A percentile compares a stretch with the other conserved stretches of the same genome.
These are phyloP conservation scores for Mortierella sp. DNA, from an alignment of 371 early-diverging fungal genomes.

Conservation along the genomic window DNA sequence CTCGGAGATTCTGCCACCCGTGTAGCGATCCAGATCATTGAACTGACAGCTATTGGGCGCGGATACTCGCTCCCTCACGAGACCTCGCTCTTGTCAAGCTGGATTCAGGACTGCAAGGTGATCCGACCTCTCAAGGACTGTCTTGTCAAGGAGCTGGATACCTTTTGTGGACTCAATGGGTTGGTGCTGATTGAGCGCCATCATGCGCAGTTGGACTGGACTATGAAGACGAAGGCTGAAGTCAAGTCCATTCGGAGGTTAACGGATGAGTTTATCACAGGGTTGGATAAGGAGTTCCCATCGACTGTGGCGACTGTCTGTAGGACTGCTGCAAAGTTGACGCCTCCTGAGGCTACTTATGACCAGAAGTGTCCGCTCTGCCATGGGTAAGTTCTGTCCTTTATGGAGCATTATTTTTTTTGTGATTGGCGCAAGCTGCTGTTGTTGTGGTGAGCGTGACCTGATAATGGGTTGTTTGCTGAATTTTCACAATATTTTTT, in stretches of 20 bases:
- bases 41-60: conserved; percentile 86
- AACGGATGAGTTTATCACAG: conserved; percentile 77
- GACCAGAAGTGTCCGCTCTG: conserved; percentile 68
- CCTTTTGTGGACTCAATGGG: conserved; percentile 72
- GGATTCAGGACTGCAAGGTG: conserved; percentile 61
- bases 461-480: background rate
- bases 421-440: background rate
- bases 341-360: conserved; percentile 63
- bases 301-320: conserved; percentile 90
- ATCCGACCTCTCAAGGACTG: conserved; percentile 89
- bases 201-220: conserved; percentile 29
- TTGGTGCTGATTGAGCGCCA: conserved; percentile 56
- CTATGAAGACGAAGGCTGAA: conserved; percentile 37
- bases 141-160: conserved; percentile 83
- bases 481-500: background rate
- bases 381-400: conserved; percentile 60
- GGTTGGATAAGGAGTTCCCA: conserved; percentile 87
- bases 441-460: too few relatives aligned
- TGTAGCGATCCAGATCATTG: conserved; percentile 84
- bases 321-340: conserved; percentile 85
- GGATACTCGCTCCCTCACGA: conserved; percentile 89
- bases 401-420: background rate
- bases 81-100: conserved; percentile 72
- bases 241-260: conserved; percentile 43
- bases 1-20: conserved; percentile 87